These are phyloP conservation scores for Schwanniomyces etchellsii DNA, from an alignment of 1,139 yeast genomes.

Conservation along the genomic window DNA sequence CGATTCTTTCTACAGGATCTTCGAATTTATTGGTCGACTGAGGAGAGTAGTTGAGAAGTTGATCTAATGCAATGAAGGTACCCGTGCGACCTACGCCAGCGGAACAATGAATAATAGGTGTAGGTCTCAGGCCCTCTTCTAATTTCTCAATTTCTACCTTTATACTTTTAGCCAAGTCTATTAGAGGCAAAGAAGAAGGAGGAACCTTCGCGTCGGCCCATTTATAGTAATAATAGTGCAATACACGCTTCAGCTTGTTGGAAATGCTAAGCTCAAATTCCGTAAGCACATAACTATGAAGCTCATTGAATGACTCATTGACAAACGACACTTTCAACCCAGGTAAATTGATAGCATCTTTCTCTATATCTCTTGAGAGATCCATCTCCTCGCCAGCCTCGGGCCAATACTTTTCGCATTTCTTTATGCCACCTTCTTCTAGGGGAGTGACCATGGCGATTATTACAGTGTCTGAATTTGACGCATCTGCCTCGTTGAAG, in stretches of 20 bases:
- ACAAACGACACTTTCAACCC: constrained; percentile 16
- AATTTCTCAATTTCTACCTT: constrained; percentile 7
- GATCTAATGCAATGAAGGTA: constrained; percentile 67
- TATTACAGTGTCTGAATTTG: constrained; percentile 39
- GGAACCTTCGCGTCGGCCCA: constrained; percentile 59
- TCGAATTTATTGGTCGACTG: constrained; percentile 5
- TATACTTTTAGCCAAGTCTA: constrained; percentile 22
- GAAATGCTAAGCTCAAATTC: constrained; percentile 19
- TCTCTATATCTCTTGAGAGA: constrained; percentile 11
- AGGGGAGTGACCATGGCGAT: constrained; percentile 88
- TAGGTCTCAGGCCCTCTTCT: constrained; percentile 8
- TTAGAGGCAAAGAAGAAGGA: constrained; percentile 33
- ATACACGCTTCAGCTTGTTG: constrained; percentile 31
- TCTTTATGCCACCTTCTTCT: constrained; percentile 50
- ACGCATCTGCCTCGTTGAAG: constrained; percentile 36
- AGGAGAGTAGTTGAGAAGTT: constrained; percentile 14
- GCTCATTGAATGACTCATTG: constrained; percentile 12
- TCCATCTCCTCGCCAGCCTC: constrained; percentile 14
- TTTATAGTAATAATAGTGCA: constrained; percentile 47
- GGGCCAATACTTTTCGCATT: constrained; percentile 81
- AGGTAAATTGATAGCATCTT: constrained; percentile 22
- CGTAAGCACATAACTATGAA: constrained; percentile 25
- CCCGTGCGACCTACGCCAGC: constrained; percentile 88
- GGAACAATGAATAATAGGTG: constrained; percentile 65
- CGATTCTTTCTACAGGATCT: constrained; percentile 29